These are phyloP conservation scores for Aphanocladium album DNA, from an alignment of 2,329 filamentous ascomycete genomes.

Conservation along the genomic window DNA sequence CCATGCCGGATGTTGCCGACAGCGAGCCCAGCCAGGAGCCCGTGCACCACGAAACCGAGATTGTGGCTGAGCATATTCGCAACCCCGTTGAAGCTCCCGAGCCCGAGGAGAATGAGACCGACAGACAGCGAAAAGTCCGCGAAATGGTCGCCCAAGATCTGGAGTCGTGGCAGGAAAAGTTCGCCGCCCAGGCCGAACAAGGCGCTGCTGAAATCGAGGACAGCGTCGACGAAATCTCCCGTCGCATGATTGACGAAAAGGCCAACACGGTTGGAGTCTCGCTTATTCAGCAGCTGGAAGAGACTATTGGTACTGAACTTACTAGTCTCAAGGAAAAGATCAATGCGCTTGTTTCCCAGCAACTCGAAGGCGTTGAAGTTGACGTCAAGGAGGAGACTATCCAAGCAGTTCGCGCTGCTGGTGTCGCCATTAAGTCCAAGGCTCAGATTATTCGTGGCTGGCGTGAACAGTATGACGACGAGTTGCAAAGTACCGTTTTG, in stretches of 20 bases:
- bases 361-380: conserved; percentile 41
- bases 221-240: conserved; percentile 54
- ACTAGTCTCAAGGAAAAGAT: conserved; percentile 63
- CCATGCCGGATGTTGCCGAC: conserved; percentile 17
- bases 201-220: conserved; percentile 69
- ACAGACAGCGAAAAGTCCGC: conserved; percentile 53
- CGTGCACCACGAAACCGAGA: conserved; percentile 13
- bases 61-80: conserved; percentile 17
- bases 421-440: conserved; percentile 67
- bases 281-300: conserved; percentile 64
- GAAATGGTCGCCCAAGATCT: conserved; percentile 74
- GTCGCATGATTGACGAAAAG: conserved; percentile 55
- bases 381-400: conserved; percentile 40
- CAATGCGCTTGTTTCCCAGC: conserved; percentile 55
- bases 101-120: conserved; percentile 43
- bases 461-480: conserved; percentile 66
- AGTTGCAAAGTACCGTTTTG: conserved; percentile 63
- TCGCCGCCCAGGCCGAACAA: conserved; percentile 78
- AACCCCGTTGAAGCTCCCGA: conserved; percentile 41
- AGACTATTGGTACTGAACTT: conserved; percentile 60
- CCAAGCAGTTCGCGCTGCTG: conserved; percentile 57
- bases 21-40: neutral
- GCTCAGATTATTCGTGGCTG: conserved; percentile 74
- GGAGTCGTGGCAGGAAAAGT: conserved; percentile 81
- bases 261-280: conserved; percentile 61